These are phyloP conservation scores for Pugionium cornutum DNA, from an alignment of 345 rosid species.

Conservation along the genomic window DNA sequence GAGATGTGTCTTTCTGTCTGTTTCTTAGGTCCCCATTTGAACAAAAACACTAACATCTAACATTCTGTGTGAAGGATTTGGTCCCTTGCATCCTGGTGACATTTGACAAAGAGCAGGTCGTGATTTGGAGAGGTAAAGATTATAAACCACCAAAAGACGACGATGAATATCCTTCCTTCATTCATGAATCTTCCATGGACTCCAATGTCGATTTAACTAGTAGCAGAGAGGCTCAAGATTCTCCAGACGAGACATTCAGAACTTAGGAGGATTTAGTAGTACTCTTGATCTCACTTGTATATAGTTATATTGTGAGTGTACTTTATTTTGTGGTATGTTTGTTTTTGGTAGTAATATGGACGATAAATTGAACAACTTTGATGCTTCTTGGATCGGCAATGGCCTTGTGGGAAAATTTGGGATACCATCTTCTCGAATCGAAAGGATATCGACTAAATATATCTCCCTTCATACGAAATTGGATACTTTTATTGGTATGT, in stretches of 20 bases:
- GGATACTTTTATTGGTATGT: too few species aligned
- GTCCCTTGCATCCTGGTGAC: slow-evolving; percentile 85
- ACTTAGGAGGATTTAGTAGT: not conserved
- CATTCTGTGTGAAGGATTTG: slow-evolving; percentile 55
- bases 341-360: too few species aligned
- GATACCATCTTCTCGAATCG: too few species aligned
- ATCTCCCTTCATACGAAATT: too few species aligned
- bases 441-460: too few species aligned
- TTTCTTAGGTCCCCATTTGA: not conserved
- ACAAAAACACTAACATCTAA: slow-evolving; percentile 11
- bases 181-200: slow-evolving; percentile 37
- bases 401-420: too few species aligned
- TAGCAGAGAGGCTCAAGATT: too few species aligned
- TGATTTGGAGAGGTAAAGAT: slow-evolving; percentile 76
- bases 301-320: slow-evolving; percentile 6
- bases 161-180: slow-evolving; percentile 33
- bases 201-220: not conserved
- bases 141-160: slow-evolving; percentile 59
- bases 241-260: not conserved
- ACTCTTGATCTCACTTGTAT: slow-evolving; percentile 9
- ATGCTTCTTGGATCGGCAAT: too few species aligned
- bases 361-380: too few species aligned
- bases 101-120: slow-evolving; percentile 91
- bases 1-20: slow-evolving; percentile 27
- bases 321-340: too few species aligned